These are phyloP conservation scores for Phialophora tarda DNA, from an alignment of 2,329 filamentous ascomycete species.

Conservation along the genomic window DNA sequence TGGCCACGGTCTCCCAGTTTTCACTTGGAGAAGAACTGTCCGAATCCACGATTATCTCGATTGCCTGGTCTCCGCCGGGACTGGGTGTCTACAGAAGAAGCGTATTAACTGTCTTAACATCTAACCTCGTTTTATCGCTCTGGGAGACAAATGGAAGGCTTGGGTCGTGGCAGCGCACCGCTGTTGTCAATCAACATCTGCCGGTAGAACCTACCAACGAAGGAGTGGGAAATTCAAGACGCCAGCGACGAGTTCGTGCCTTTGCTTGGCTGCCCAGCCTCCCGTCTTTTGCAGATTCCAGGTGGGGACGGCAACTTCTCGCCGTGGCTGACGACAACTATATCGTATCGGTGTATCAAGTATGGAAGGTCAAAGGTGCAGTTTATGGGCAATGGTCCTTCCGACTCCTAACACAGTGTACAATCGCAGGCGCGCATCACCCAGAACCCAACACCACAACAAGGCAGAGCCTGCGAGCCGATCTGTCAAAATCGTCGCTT, in stretches of 20 bases:
- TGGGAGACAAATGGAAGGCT: slow-evolving; percentile 58
- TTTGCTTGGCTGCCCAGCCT: slow-evolving; percentile 49
- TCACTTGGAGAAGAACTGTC: slow-evolving; percentile 67
- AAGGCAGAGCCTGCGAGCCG: slow-evolving; percentile 15
- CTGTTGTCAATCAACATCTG: slow-evolving; percentile 58
- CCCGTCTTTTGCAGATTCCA: slow-evolving; percentile 21
- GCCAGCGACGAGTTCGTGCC: slow-evolving; percentile 47
- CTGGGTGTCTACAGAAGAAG: slow-evolving; percentile 60
- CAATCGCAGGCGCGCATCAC: neutral
- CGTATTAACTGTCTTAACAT: slow-evolving; percentile 61
- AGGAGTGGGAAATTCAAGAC: slow-evolving; percentile 39
- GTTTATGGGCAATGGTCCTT: slow-evolving; percentile 32
- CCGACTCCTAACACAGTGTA: slow-evolving; percentile 18
- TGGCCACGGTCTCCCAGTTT: slow-evolving; percentile 55
- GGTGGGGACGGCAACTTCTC: slow-evolving; percentile 48
- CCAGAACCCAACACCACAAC: neutral
- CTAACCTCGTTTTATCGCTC: slow-evolving; percentile 62
- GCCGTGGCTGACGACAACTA: slow-evolving; percentile 47
- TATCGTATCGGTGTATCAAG: slow-evolving; percentile 25
- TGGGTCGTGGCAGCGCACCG: slow-evolving; percentile 58
- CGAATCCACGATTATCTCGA: slow-evolving; percentile 53
- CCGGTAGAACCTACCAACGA: slow-evolving; percentile 41
- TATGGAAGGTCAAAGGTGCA: slow-evolving; percentile 29
- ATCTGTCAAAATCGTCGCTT: slow-evolving; percentile 26
- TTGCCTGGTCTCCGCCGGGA: slow-evolving; percentile 64